A percentile compares a stretch with the other conserved stretches of the same genome.
Conservation (phyloP, 768 basidiomycete species). For the Lactarius psammicola region DNA sequence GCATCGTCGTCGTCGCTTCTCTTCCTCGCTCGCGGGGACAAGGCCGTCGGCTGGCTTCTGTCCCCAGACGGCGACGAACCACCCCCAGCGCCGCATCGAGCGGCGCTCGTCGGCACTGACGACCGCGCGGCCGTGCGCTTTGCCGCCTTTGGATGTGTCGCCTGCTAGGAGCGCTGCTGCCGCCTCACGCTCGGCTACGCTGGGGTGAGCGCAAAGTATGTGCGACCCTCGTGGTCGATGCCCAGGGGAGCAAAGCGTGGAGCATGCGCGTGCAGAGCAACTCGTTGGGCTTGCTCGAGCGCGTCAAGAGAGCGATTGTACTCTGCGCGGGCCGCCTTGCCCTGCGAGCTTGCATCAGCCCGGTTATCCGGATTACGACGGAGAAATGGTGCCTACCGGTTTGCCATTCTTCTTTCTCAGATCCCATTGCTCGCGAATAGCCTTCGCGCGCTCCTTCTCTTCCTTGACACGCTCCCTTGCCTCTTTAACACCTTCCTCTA, state of each 20-base stretch:
- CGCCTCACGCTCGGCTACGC: slow-evolving; percentile 53
- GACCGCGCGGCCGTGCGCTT: slow-evolving; percentile 43
- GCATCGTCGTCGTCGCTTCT: slow-evolving; percentile 42
- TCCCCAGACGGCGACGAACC: slow-evolving; percentile 78
- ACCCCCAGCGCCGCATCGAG: slow-evolving; percentile 61
- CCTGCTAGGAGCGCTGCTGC: slow-evolving; percentile 38
- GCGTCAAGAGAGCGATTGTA: slow-evolving; percentile 51
- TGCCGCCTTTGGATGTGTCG: slow-evolving; percentile 37
- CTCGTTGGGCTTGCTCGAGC: slow-evolving; percentile 56
- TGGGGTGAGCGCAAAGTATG: slow-evolving; percentile 69
- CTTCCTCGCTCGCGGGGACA: slow-evolving; percentile 29
- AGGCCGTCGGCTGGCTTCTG: slow-evolving; percentile 41
- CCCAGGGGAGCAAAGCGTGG: slow-evolving; percentile 64
- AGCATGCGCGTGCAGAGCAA: slow-evolving; percentile 45
- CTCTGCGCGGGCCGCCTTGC: slow-evolving; percentile 43
- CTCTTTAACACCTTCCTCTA: slow-evolving; percentile 58
- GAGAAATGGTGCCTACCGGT: slow-evolving; percentile 6
- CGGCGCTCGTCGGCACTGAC: slow-evolving; percentile 49
- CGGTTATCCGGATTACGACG: not conserved
- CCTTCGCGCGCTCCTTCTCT: slow-evolving; percentile 50
- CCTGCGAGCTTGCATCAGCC: slow-evolving; percentile 25
- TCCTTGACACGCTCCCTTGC: slow-evolving; percentile 53
- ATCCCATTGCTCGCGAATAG: slow-evolving; percentile 61
- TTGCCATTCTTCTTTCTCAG: slow-evolving; percentile 34
- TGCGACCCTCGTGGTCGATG: slow-evolving; percentile 61